Percentiles rank a stretch among this genome's conserved stretches.
phyloP scores from a whole-genome alignment of 768 basidiomycete species.

The Naganishia randhawae region DNA sequence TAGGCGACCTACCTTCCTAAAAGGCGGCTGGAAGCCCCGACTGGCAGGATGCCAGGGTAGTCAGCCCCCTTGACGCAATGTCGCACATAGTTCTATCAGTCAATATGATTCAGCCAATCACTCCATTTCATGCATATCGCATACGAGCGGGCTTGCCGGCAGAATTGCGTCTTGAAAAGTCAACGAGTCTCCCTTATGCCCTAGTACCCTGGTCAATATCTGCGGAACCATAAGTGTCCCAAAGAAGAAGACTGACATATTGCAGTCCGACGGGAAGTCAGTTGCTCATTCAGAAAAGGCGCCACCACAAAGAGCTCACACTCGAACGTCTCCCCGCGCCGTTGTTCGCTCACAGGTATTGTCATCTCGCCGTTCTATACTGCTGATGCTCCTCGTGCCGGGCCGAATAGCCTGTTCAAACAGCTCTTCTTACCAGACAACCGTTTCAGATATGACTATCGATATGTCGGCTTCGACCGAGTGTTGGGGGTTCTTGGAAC shows the following conservation, averaged over 20 bases:
- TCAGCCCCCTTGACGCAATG: conserved; percentile 73
- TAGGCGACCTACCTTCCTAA: conserved; percentile 47
- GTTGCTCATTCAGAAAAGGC: neutral
- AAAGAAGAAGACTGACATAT: conserved; percentile 68
- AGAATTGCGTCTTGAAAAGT: conserved; percentile 70
- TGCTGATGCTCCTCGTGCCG: neutral
- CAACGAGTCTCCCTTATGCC: conserved; percentile 63
- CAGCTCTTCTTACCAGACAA: neutral
- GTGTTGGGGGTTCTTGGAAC: neutral
- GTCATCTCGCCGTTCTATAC: neutral
- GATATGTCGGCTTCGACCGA: neutral
- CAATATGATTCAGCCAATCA: no score
- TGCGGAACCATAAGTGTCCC: conserved; percentile 86
- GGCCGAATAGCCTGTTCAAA: neutral
- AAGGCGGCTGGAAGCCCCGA: conserved; percentile 55
- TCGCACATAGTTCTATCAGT: conserved; percentile 68
- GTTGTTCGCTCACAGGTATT: neutral
- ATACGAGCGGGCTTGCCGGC: conserved; percentile 59
- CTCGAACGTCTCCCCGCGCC: neutral
- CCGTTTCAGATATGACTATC: conserved; percentile 4
- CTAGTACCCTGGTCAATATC: conserved; percentile 72
- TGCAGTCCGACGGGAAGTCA: neutral
- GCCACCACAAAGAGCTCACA: neutral
- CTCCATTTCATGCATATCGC: no score
- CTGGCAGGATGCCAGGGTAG: conserved; percentile 78